A percentile compares a stretch with the other conserved stretches of the same genome.
phyloP scores from a whole-genome alignment of 768 basidiomycete species.

The Lactarius akahatsu region DNA sequence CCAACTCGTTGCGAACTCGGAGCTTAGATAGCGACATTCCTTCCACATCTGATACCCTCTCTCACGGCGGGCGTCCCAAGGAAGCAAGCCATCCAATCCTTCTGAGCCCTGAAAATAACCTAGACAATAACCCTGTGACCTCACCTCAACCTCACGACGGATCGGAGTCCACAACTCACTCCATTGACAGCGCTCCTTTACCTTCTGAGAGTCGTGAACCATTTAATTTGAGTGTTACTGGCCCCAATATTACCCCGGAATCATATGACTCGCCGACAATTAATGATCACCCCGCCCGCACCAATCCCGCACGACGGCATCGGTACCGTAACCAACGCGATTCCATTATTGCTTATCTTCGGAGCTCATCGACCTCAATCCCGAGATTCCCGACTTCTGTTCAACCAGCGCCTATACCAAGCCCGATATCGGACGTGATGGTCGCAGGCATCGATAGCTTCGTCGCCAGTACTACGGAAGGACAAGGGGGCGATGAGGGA shows the following conservation, averaged over 20 bases:
- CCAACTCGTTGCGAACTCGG: background rate
- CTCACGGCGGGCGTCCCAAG: background rate
- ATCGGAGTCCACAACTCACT: background rate
- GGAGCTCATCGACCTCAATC: conserved; percentile 14
- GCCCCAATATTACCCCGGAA: conserved; percentile 7
- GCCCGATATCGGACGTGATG: conserved; percentile 1
- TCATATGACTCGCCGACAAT: background rate
- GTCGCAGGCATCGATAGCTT: background rate
- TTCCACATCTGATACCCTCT: background rate
- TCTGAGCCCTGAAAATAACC: background rate
- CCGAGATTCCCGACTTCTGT: conserved; percentile 10
- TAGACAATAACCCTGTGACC: conserved; percentile 1
- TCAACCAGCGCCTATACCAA: background rate
- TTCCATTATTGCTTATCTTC: conserved; percentile 50
- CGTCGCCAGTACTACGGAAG: background rate
- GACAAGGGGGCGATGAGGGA: background rate
- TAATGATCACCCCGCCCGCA: conserved; percentile 4
- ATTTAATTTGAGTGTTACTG: conserved; percentile 1
- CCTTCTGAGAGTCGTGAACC: conserved; percentile 5
- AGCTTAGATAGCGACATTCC: background rate
- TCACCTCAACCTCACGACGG: background rate
- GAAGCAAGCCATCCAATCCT: background rate
- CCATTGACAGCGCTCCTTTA: background rate
- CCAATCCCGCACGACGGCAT: conserved; percentile 29
- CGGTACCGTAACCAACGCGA: conserved; percentile 47